phyloP scores from a whole-genome alignment of 2,329 filamentous ascomycete genomes.

The Teratosphaeria pseudoeucalypti region DNA sequence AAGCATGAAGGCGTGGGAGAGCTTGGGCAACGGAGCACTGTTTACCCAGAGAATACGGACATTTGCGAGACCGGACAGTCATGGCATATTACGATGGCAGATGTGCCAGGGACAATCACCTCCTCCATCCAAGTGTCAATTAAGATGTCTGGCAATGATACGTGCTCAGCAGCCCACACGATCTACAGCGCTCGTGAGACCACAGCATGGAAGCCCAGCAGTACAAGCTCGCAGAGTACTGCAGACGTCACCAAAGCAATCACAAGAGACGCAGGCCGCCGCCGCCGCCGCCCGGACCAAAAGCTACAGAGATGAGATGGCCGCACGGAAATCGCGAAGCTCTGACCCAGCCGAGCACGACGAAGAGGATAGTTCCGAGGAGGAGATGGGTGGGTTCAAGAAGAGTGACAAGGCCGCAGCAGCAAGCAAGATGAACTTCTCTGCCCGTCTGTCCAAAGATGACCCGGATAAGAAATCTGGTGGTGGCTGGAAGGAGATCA shows the following conservation, averaged over 20 bases:
- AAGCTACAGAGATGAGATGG: slow-evolving; percentile 10
- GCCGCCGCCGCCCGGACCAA: slow-evolving; percentile 3
- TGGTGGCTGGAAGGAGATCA: slow-evolving; percentile 65
- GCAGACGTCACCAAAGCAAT: slow-evolving; percentile 9
- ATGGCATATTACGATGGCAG: neutral
- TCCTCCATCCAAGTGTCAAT: slow-evolving; percentile 3
- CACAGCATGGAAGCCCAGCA: neutral
- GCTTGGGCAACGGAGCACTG: slow-evolving; percentile 24
- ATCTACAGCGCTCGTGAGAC: slow-evolving; percentile 1
- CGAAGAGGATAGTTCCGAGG: slow-evolving; percentile 24
- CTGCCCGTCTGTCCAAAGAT: slow-evolving; percentile 78
- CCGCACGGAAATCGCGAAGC: neutral
- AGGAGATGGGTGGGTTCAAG: slow-evolving; percentile 51
- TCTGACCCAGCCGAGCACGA: slow-evolving; percentile 16
- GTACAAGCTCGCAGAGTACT: slow-evolving; percentile 8
- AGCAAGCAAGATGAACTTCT: slow-evolving; percentile 81
- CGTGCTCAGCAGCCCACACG: slow-evolving; percentile 3
- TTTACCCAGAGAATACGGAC: slow-evolving; percentile 24
- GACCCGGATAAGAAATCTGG: slow-evolving; percentile 39
- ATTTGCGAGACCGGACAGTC: neutral
- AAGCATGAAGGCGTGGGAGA: slow-evolving; percentile 20
- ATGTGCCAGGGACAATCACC: neutral
- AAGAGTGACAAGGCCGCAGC: slow-evolving; percentile 74
- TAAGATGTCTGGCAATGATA: slow-evolving; percentile 10
- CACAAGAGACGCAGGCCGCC: slow-evolving; percentile 7